Evolutionary conservation across 805 yeast genomes (phyloP).

Genomic region (Metschnikowia corniflorae): DNA sequence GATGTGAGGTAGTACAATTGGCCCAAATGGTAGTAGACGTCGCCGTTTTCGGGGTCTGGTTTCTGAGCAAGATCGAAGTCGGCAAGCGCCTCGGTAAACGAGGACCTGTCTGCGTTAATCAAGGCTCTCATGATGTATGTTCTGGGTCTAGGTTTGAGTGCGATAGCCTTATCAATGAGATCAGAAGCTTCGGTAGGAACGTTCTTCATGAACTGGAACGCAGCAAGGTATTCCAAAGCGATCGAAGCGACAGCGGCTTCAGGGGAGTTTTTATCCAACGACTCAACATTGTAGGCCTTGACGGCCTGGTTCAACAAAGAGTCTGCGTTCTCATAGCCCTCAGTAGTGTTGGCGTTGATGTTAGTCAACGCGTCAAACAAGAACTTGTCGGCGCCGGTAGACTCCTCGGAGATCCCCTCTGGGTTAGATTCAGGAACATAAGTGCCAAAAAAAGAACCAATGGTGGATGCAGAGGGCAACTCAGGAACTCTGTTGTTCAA

Average conservation of each 20-base stretch:
- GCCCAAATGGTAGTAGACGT: conserved; percentile 90
- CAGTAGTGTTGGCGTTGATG: conserved; percentile 47
- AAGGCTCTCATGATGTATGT: conserved; percentile 80
- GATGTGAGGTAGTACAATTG: conserved; percentile 83
- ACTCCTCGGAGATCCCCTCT: conserved; percentile 46
- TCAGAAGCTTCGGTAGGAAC: conserved; percentile 62
- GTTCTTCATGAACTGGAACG: conserved; percentile 77
- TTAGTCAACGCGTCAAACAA: conserved; percentile 63
- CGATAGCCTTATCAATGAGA: conserved; percentile 62
- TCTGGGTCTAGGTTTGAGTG: conserved; percentile 71
- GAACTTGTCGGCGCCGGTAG: conserved; percentile 60
- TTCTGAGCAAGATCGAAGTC: conserved; percentile 72
- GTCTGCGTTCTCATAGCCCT: conserved; percentile 61
- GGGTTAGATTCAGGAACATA: conserved; percentile 57
- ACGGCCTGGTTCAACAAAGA: conserved; percentile 58
- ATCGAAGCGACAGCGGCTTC: conserved; percentile 49
- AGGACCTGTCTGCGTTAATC: conserved; percentile 75
- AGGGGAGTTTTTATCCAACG: conserved; percentile 32
- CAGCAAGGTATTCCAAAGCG: conserved; percentile 81
- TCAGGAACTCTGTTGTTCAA: conserved; percentile 48
- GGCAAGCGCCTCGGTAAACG: conserved; percentile 51
- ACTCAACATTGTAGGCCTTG: conserved; percentile 38
- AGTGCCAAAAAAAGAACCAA: conserved; percentile 86
- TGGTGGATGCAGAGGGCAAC: conserved; percentile 79
- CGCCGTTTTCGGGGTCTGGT: conserved; percentile 68